Percentiles rank a stretch among this genome's conserved stretches.
phyloP scores from a whole-genome alignment of 768 basidiomycete genomes.

The Tylopilus felleus region DNA sequence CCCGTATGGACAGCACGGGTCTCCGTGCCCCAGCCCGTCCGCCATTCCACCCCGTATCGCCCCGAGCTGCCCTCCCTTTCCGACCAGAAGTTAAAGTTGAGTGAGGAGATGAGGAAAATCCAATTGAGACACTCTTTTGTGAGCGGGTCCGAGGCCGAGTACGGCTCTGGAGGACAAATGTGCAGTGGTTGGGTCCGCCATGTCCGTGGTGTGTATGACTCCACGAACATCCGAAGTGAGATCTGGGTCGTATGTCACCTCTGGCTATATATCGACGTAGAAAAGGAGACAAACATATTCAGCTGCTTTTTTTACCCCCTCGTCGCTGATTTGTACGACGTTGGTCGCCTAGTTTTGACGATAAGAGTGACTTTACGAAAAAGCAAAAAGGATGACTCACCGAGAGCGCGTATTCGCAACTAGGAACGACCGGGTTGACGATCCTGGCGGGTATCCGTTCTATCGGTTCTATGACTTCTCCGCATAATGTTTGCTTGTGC shows the following conservation, averaged over 20 bases:
- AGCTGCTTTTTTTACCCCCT: slow-evolving; percentile 65
- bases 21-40: slow-evolving; percentile 57
- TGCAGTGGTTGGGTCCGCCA: slow-evolving; percentile 73
- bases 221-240: slow-evolving; percentile 49
- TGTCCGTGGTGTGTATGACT: slow-evolving; percentile 73
- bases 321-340: slow-evolving; percentile 55
- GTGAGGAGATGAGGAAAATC: slow-evolving; percentile 83
- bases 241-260: slow-evolving; percentile 45
- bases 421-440: slow-evolving; percentile 58
- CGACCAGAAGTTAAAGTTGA: slow-evolving; percentile 92
- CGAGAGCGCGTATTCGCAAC: slow-evolving; percentile 54
- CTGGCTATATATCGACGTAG: slow-evolving; percentile 1
- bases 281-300: slow-evolving; percentile 45
- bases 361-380: background rate
- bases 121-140: slow-evolving; percentile 68
- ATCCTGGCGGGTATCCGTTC: slow-evolving; percentile 4
- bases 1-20: slow-evolving; percentile 64
- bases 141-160: slow-evolving; percentile 47
- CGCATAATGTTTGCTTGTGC: background rate
- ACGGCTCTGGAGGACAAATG: slow-evolving; percentile 65
- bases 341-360: slow-evolving; percentile 49
- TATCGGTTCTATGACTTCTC: background rate
- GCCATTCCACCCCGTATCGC: slow-evolving; percentile 80
- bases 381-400: slow-evolving; percentile 33
- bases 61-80: slow-evolving; percentile 54